phyloP scores from a whole-genome alignment of 2,329 filamentous ascomycete species.

The Mycosphaerella arachidis region DNA sequence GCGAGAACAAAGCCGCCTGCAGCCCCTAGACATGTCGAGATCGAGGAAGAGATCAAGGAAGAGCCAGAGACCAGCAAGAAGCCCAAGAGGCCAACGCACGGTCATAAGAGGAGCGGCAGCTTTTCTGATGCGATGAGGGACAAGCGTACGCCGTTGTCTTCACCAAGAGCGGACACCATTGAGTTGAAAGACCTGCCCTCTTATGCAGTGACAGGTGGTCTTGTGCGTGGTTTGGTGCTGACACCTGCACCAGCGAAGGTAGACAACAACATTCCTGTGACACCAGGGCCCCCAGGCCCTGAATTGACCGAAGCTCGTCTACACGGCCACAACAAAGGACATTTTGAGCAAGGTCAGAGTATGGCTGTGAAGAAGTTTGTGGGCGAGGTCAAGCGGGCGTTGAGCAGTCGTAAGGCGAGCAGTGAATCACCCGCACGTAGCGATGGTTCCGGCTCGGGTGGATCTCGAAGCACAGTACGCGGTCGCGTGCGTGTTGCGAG shows the following conservation, averaged over 20 bases:
- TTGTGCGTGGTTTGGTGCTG: constrained; percentile 81
- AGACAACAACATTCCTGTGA: constrained; percentile 49
- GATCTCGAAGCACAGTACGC: not conserved
- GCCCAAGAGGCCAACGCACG: constrained; percentile 36
- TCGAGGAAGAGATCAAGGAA: constrained; percentile 2
- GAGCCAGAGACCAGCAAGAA: constrained; percentile 8
- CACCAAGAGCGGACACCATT: constrained; percentile 40
- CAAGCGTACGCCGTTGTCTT: constrained; percentile 51
- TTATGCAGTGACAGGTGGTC: constrained; percentile 69
- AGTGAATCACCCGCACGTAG: constrained; percentile 19
- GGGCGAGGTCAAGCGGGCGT: constrained; percentile 75
- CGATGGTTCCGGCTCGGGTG: constrained; percentile 49
- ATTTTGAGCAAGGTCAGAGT: constrained; percentile 18
- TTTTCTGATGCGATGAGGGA: constrained; percentile 80
- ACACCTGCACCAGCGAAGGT: constrained; percentile 80
- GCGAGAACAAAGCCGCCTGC: constrained; percentile 9
- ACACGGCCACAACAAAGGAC: constrained; percentile 11
- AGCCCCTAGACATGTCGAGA: not conserved
- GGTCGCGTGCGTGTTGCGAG: constrained; percentile 7
- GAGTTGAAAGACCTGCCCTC: constrained; percentile 47
- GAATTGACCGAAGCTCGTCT: constrained; percentile 14
- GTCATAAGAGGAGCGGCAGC: constrained; percentile 81
- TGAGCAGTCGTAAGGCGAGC: constrained; percentile 52
- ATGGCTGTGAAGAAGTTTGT: constrained; percentile 82
- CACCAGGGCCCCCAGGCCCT: constrained; percentile 36